phyloP scores from a whole-genome alignment of 176 grass and related monocot genomes.

The Calamus simplicifolius region DNA sequence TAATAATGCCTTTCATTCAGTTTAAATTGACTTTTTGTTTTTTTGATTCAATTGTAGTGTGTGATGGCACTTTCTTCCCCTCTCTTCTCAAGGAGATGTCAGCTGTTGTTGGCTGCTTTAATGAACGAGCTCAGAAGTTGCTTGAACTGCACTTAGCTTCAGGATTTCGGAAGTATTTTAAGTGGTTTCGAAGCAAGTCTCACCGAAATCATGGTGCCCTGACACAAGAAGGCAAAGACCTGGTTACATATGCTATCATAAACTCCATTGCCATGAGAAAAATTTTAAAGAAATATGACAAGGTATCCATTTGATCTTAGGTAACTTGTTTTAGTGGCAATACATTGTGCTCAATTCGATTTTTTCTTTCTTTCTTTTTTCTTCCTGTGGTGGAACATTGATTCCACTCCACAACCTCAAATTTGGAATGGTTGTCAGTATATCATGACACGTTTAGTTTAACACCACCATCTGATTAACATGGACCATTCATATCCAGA shows the following conservation, averaged over 20 bases:
- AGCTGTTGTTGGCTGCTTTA: conserved; percentile 76
- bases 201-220: conserved; percentile 31
- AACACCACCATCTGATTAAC: background rate
- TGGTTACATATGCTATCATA: conserved; percentile 84
- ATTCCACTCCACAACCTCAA: too few species aligned
- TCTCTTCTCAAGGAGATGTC: conserved; percentile 75
- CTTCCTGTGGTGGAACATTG: too few species aligned
- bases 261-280: conserved; percentile 92
- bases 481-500: conserved; percentile 16
- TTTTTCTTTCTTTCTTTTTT: too few species aligned
- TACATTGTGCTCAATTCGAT: too few species aligned
- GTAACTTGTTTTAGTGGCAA: background rate
- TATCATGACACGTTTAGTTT: too few species aligned
- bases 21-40: background rate
- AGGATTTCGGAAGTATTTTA: conserved; percentile 52
- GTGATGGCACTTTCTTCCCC: conserved; percentile 83
- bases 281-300: conserved; percentile 91
- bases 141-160: conserved; percentile 68
- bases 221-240: conserved; percentile 67
- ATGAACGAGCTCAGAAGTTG: conserved; percentile 66
- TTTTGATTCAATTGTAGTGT: conserved; percentile 47
- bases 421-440: too few species aligned
- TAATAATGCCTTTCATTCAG: too few species aligned
- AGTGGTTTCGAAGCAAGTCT: conserved; percentile 44
- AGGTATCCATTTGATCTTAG: conserved; percentile 28